Base-by-base conservation (phyloP, 495 filamentous ascomycete genomes). In the Geopyxis carbonaria region DNA sequence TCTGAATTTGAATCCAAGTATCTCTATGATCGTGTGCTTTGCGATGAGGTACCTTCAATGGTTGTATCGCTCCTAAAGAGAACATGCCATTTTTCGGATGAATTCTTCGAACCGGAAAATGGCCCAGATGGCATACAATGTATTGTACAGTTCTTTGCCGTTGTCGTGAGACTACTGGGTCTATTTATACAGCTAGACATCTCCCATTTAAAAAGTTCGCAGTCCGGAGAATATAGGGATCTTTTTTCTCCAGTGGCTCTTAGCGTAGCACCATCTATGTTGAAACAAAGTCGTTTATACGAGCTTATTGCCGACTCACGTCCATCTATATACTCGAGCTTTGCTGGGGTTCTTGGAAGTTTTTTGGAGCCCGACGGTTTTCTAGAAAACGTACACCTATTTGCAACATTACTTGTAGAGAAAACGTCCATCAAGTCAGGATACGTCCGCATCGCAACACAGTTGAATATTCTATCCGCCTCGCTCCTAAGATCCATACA, bases 161-260 rank as follows among this genome's bases (percentile, higher is more conserved):
- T 46, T 23, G 51, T 53, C 42, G 33, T 44, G 23, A 38, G 48
- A 23, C 20, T 53, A 22, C 38, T 48, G 19, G 36, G 48, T 23
- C 36, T 53, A 25, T 38, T 53, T 36, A 34, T 53, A 11, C 49
- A 44, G n/a, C 43, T 51, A 20, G 49, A 53, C 23, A 40, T 38
- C 29, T 51, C 24, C 19, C 46, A 27, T 18, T 40, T 53, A 22
- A 44, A 47, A 19, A 25, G 39, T 21, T 29, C 34, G 36, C 39
- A 38, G 22, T 35, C 41, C 16, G 49, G 47, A 34, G 38, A 16
- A 19, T 18, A 36, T 10, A 36, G 5, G 6, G 9, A 19, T 4
- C 33, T 36, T 7, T 22, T 36, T 6, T 16, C 33, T 18, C 18
- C 21, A 15, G 19, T 22, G 7, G 21, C 21, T 36, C 9, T 36